phyloP scores from a whole-genome alignment of 805 yeast genomes.

The Ogataea methanolica region DNA sequence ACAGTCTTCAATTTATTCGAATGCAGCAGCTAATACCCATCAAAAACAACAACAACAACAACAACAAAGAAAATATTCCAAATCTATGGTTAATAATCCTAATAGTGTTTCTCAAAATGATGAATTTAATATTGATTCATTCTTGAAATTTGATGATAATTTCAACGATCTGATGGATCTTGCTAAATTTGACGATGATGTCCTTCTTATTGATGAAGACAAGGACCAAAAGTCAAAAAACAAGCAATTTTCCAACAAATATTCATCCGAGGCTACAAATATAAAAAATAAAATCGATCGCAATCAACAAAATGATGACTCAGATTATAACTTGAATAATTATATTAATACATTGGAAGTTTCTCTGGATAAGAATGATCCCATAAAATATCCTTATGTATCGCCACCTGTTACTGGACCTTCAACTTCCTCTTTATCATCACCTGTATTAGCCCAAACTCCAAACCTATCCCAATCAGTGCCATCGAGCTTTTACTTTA shows the following conservation, averaged over 20 bases:
- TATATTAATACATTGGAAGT: constrained; percentile 31
- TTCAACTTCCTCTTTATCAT: background rate
- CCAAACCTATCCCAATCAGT: constrained; percentile 3
- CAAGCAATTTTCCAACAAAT: background rate
- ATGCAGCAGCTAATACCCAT: constrained; percentile 5
- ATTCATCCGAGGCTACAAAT: background rate
- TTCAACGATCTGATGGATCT: constrained; percentile 26
- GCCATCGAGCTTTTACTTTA: background rate
- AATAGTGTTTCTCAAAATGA: constrained; percentile 6
- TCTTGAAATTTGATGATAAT: constrained; percentile 28
- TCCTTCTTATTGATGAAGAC: background rate
- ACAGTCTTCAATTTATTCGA: constrained; percentile 6
- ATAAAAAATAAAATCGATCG: background rate
- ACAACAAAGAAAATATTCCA: constrained; percentile 1
- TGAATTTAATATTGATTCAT: constrained; percentile 29
- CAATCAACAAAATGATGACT: background rate
- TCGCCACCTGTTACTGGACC: constrained; percentile 1
- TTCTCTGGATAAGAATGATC: constrained; percentile 20
- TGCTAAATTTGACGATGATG: constrained; percentile 20
- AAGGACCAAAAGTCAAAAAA: background rate
- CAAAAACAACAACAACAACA: constrained; percentile 6
- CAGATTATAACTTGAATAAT: constrained; percentile 23
- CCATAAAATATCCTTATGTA: background rate
- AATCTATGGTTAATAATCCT: background rate
- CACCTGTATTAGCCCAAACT: background rate